Base-by-base conservation (phyloP, 192 early-diverging fungal genomes). In the Anaeromyces robustus region DNA sequence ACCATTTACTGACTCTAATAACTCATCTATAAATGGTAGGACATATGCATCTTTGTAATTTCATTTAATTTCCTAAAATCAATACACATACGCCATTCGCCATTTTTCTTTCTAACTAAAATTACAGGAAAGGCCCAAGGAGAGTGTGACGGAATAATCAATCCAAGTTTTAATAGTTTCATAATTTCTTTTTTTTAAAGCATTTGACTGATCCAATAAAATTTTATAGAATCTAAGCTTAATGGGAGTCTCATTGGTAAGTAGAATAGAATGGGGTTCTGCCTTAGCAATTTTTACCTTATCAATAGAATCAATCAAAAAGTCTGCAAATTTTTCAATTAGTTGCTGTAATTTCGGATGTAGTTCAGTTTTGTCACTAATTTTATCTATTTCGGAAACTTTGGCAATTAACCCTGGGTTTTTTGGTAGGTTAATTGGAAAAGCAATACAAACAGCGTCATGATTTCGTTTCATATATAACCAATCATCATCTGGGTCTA, bases 21-120 rank as follows among this genome's bases (percentile, higher is more conserved):
- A 29, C 2, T 90, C 85, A 11, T 88, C 82, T 26, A 91, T 88
- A 29, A 83, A 30, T 1, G 90, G 90, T 9, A 91, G 77, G 6
- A 89, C 87, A 77, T 88, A 89, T 14, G 81, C 82, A 79, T 93
- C 85, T 52, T 83, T 68, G 88, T 91, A 0, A 85, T 29, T 14
- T 11, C 78, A 81, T 91, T 92, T 13, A 93, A 78, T 12, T 83
- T 86, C 30, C 89, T 79, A 78, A 90, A 92, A 77, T 91, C 87
- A 0, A 91, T 68, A 41, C 89, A 90, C 32, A 89, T 77, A 0
- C 86, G 78, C 28, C 90, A 12, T 9, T 80, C 77, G 12, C 89
- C 89, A 77, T 87, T 84, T 39, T 90, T 90, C 82, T 90, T 90
- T 0, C 31, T 32, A 0, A 86, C 86, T 37, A 90, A 80, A 0